phyloP scores from a whole-genome alignment of 176 grass and related monocot genomes.

The Bothriochloa decipiens region DNA sequence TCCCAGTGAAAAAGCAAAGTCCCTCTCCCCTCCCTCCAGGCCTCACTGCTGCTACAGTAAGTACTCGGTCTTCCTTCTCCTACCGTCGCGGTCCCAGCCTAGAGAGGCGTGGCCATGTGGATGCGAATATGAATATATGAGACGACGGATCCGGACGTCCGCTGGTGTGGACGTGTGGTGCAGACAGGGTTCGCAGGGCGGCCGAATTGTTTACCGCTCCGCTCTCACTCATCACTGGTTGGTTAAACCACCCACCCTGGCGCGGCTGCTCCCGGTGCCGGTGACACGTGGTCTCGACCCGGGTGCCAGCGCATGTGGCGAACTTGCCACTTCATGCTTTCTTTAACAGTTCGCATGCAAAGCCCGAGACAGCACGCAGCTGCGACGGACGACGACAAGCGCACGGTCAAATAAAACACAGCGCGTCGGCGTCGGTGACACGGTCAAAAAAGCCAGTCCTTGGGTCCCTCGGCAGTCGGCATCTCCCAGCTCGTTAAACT shows the following conservation, averaged over 20 bases:
- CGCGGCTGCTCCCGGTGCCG: neutral
- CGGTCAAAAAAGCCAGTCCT: neutral
- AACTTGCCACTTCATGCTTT: neutral
- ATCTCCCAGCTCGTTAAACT: neutral
- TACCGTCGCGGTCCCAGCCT: neutral
- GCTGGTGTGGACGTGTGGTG: neutral
- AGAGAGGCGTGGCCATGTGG: neutral
- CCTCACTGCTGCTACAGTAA: too few species aligned
- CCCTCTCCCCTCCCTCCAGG: too few species aligned
- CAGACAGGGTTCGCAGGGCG: neutral
- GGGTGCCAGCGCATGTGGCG: neutral
- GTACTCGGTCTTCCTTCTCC: too few species aligned
- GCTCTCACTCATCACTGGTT: neutral
- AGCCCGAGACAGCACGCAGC: neutral
- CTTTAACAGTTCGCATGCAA: neutral
- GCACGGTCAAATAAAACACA: neutral
- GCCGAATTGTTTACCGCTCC: neutral
- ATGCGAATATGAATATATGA: too few species aligned
- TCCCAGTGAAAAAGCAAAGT: neutral
- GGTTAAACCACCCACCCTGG: neutral
- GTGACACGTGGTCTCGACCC: constrained; percentile 16
- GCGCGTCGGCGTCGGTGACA: neutral
- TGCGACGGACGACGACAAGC: neutral
- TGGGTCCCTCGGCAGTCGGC: too few species aligned
- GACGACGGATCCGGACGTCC: neutral